Conservation (phyloP, 2,329 filamentous ascomycete species). For the Daldinia eschscholtzii region DNA sequence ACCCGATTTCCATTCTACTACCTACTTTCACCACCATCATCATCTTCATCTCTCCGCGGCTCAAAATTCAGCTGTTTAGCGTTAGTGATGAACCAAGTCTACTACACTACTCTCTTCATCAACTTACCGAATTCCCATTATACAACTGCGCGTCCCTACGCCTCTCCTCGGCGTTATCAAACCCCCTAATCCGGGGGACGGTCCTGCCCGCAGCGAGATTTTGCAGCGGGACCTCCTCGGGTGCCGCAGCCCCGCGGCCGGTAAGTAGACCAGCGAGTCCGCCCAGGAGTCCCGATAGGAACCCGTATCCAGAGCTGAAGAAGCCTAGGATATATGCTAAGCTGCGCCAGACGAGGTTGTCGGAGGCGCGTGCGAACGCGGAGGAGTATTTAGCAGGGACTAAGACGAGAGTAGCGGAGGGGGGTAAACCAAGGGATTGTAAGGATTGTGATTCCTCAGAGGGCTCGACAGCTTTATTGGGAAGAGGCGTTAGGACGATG, state of each 20-base stretch:
- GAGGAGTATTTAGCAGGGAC: slow-evolving; percentile 70
- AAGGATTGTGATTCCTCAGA: slow-evolving; percentile 79
- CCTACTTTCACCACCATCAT: slow-evolving; percentile 49
- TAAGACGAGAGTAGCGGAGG: slow-evolving; percentile 85
- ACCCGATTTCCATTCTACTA: background rate
- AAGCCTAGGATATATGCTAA: slow-evolving; percentile 39
- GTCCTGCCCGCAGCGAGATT: slow-evolving; percentile 48
- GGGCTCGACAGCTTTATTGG: slow-evolving; percentile 79
- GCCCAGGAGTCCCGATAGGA: slow-evolving; percentile 45
- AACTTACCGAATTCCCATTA: slow-evolving; percentile 86
- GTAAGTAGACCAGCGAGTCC: slow-evolving; percentile 47
- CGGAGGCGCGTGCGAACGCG: slow-evolving; percentile 55
- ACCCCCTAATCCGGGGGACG: slow-evolving; percentile 59
- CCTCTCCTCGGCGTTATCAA: slow-evolving; percentile 66
- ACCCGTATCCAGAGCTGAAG: slow-evolving; percentile 40
- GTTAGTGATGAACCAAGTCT: slow-evolving; percentile 49
- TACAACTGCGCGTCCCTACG: slow-evolving; percentile 79
- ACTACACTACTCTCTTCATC: background rate
- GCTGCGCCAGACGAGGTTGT: slow-evolving; percentile 50
- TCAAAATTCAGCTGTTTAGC: slow-evolving; percentile 73
- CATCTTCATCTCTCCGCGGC: slow-evolving; percentile 71
- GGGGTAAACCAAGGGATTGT: slow-evolving; percentile 77
- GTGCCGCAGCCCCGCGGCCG: slow-evolving; percentile 25
- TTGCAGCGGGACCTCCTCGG: slow-evolving; percentile 47
- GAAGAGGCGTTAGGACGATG: slow-evolving; percentile 81